Percentiles rank a stretch among this genome's conserved stretches.
These are phyloP conservation scores for Leccinum uliginosum DNA, from an alignment of 768 basidiomycete genomes.

Conservation along the genomic window DNA sequence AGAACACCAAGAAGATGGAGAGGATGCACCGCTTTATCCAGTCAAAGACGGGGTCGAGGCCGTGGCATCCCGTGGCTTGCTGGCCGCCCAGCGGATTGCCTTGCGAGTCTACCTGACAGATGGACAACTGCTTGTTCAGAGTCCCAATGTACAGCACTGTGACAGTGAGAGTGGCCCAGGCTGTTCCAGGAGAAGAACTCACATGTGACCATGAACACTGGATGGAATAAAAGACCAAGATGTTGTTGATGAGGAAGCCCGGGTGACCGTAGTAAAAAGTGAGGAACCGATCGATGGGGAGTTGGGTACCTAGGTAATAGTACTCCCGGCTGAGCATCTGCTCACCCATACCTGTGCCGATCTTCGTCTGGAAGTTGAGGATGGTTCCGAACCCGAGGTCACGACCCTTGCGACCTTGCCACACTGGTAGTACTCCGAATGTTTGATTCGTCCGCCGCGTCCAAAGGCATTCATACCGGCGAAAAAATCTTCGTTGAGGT, in stretches of 20 bases:
- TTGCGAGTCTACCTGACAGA: slow-evolving; percentile 81
- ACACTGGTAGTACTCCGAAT: slow-evolving; percentile 99
- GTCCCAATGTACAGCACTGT: slow-evolving; percentile 92
- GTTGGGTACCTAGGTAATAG: slow-evolving; percentile 96
- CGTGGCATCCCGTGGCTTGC: slow-evolving; percentile 77
- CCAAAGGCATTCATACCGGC: slow-evolving; percentile 99
- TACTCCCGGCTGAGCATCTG: slow-evolving; percentile 99
- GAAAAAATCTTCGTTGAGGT: slow-evolving; percentile 99
- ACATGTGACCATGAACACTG: slow-evolving; percentile 97
- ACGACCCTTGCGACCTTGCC: slow-evolving; percentile 98
- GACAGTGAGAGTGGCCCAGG: slow-evolving; percentile 4
- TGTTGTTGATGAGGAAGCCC: slow-evolving; percentile 99
- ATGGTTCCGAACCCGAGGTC: slow-evolving; percentile 99
- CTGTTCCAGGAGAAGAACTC: slow-evolving; percentile 33
- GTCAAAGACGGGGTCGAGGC: slow-evolving; percentile 92
- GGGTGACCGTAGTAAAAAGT: slow-evolving; percentile 99
- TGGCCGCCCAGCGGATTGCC: slow-evolving; percentile 81
- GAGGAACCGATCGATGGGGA: slow-evolving; percentile 97
- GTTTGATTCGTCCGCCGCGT: slow-evolving; percentile 98
- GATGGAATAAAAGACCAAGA: slow-evolving; percentile 96
- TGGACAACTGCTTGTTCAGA: slow-evolving; percentile 86
- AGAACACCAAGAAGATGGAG: slow-evolving; percentile 98
- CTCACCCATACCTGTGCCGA: slow-evolving; percentile 99
- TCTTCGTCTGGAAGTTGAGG: slow-evolving; percentile 99
- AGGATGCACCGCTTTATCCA: slow-evolving; percentile 97